These are phyloP conservation scores for Boletus fagicola DNA, from an alignment of 768 basidiomycete species.

Conservation along the genomic window DNA sequence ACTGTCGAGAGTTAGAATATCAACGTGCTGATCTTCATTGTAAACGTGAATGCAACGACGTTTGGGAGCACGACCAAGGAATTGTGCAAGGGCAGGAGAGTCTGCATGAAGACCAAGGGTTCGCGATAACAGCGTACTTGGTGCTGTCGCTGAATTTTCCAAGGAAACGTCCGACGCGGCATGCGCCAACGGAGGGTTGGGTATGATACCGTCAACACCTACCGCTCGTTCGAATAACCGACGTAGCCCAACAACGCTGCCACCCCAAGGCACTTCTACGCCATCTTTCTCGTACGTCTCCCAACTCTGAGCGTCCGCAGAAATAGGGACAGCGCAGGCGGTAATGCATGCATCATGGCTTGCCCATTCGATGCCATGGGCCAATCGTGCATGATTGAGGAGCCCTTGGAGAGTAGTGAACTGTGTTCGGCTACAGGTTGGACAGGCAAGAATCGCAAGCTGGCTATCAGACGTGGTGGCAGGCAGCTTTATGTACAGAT, in stretches of 20 bases:
- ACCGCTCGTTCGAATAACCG: constrained; percentile 52
- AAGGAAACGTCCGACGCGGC: background rate
- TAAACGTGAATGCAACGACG: constrained; percentile 41
- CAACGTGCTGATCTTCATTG: constrained; percentile 33
- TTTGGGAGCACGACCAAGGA: constrained; percentile 45
- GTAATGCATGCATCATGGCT: constrained; percentile 53
- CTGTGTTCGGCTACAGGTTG: constrained; percentile 44
- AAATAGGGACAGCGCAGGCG: constrained; percentile 40
- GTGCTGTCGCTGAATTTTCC: constrained; percentile 10
- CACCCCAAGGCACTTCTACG: constrained; percentile 33
- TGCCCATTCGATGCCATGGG: constrained; percentile 46
- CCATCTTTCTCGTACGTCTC: constrained; percentile 41
- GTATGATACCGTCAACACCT: constrained; percentile 32
- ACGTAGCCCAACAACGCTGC: constrained; percentile 43
- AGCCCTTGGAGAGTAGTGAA: constrained; percentile 53
- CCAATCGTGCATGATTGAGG: constrained; percentile 51
- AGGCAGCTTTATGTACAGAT: constrained; percentile 40
- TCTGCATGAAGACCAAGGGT: constrained; percentile 52
- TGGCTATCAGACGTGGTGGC: constrained; percentile 30
- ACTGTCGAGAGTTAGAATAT: constrained; percentile 30
- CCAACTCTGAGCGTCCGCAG: constrained; percentile 32
- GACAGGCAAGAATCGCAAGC: constrained; percentile 39
- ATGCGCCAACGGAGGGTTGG: constrained; percentile 6
- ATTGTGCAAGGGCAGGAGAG: constrained; percentile 49
- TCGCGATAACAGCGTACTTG: constrained; percentile 42